Evolutionary conservation across 208 protist species (phyloP).

Genomic region (Leishmania braziliensis): DNA sequence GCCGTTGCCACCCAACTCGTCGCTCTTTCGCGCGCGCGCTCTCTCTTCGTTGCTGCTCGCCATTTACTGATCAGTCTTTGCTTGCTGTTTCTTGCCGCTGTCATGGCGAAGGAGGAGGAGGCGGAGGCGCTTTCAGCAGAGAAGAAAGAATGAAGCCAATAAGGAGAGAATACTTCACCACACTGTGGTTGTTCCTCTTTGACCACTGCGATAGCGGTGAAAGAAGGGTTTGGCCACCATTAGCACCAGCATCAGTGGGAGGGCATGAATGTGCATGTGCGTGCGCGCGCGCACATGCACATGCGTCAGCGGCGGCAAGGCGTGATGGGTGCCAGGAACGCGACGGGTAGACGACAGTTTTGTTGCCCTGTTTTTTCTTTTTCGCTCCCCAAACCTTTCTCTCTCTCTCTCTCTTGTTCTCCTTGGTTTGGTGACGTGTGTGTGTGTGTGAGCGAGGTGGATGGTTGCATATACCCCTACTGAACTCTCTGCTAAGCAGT

Average conservation of each 20-base stretch:
- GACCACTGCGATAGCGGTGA: not conserved
- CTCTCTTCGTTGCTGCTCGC: not conserved
- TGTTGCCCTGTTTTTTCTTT: not conserved
- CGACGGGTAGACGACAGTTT: not conserved
- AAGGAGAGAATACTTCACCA: not conserved
- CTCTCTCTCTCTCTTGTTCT: slow-evolving; percentile 1
- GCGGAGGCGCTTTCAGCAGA: not conserved
- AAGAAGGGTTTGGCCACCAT: not conserved
- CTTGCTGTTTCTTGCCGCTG: not conserved
- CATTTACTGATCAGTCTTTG: not conserved
- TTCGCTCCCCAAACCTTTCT: not conserved
- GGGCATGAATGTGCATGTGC: slow-evolving; percentile 13
- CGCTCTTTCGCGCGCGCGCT: not conserved
- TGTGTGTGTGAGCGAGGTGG: too few relatives aligned
- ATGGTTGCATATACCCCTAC: too few relatives aligned
- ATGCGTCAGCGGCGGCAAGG: not conserved
- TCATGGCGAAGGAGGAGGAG: not conserved
- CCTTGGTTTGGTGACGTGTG: too few relatives aligned
- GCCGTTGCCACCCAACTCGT: not conserved
- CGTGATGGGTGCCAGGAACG: not conserved
- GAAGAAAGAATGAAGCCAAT: not conserved
- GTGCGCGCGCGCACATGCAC: too few relatives aligned
- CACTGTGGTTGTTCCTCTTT: not conserved
- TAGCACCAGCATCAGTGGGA: not conserved
- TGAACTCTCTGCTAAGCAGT: too few relatives aligned